Conservation (phyloP, 441 rosid species). For the Euphorbia celastroides region DNA sequence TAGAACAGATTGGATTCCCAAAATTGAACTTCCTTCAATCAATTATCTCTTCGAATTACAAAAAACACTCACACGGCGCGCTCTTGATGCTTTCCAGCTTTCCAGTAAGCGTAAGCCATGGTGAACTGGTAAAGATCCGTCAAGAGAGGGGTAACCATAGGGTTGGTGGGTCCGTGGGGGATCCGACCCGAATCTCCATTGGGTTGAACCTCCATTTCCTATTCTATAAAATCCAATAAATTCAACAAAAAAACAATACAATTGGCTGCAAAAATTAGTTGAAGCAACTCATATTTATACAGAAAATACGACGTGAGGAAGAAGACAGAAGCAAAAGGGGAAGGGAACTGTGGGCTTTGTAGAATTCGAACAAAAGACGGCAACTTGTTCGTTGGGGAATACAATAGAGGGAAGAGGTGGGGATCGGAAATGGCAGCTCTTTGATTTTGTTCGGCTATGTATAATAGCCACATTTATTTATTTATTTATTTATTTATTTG, state of each 20-base stretch:
- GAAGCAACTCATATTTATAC: neutral
- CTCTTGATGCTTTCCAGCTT: conserved; percentile 74
- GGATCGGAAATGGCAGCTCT: neutral
- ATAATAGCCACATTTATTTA: neutral
- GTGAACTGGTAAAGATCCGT: conserved; percentile 95
- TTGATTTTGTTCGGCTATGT: too few species aligned
- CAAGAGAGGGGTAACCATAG: conserved; percentile 79
- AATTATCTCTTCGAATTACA: neutral
- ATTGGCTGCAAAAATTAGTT: neutral
- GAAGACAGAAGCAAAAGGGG: neutral
- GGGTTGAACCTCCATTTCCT: conserved; percentile 28
- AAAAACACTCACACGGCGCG: conserved; percentile 58
- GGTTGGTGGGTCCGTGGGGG: conserved; percentile 57
- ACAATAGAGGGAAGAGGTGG: neutral
- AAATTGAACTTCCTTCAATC: neutral
- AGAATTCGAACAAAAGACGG: conserved; percentile 4
- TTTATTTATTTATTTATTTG: too few species aligned
- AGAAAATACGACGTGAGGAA: neutral
- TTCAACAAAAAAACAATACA: neutral
- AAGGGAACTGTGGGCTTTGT: neutral
- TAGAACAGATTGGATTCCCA: neutral
- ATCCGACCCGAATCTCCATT: conserved; percentile 31
- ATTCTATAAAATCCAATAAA: neutral
- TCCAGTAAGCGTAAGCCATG: conserved; percentile 96
- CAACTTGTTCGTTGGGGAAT: neutral